Evolutionary conservation across 306 rosid genomes (phyloP).

Genomic region (Betula pendula): DNA sequence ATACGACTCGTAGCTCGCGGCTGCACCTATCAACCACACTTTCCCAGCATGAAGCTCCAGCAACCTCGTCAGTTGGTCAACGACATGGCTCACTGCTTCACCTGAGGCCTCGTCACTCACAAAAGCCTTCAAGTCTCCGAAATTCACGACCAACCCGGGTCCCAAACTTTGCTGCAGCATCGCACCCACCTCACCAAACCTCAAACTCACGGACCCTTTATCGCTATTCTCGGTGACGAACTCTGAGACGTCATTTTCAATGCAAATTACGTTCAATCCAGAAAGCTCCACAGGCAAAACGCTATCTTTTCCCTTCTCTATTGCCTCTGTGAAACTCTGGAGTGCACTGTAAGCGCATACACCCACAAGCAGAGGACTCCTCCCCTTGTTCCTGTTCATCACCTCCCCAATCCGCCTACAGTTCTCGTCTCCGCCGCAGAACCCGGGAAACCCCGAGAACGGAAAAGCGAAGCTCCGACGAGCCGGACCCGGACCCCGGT

Average conservation of each 20-base stretch:
- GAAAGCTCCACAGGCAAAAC: conserved; percentile 55
- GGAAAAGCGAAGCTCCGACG: conserved; percentile 49
- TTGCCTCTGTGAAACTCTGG: conserved; percentile 42
- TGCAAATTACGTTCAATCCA: conserved; percentile 51
- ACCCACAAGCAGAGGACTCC: conserved; percentile 83
- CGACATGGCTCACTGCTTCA: conserved; percentile 38
- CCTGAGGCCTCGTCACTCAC: conserved; percentile 22
- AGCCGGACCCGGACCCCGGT: conserved; percentile 31
- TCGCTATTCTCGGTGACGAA: conserved; percentile 36
- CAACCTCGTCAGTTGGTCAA: conserved; percentile 50
- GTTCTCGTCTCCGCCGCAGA: conserved; percentile 45
- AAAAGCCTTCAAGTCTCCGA: conserved; percentile 74
- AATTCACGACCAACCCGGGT: conserved; percentile 66
- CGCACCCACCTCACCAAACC: conserved; percentile 42
- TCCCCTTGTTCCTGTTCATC: conserved; percentile 49
- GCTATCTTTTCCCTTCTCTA: conserved; percentile 47
- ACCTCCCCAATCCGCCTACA: conserved; percentile 73
- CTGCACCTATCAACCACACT: conserved; percentile 74
- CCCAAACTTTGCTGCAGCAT: conserved; percentile 49
- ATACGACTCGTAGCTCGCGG: conserved; percentile 72
- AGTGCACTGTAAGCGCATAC: conserved; percentile 66
- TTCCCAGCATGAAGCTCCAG: conserved; percentile 52
- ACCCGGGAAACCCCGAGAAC: conserved; percentile 31
- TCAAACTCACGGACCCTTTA: conserved; percentile 27
- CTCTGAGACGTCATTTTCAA: conserved; percentile 48